Base-by-base conservation (phyloP, 768 basidiomycete genomes). In the Russula brevipes region DNA sequence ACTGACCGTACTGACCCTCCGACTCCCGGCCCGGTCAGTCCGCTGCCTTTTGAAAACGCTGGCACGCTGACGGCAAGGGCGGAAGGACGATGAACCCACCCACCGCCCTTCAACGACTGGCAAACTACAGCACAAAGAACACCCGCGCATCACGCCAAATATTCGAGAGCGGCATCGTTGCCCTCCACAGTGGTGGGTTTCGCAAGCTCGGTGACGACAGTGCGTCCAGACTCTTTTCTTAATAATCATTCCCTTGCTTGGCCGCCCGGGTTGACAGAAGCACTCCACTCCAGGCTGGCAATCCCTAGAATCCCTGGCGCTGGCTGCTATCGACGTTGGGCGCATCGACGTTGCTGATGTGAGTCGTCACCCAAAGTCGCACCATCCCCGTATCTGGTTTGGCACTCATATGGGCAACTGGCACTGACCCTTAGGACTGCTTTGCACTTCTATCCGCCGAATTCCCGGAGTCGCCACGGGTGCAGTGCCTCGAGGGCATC, bases 401-500 rank as follows among this genome's bases (percentile, higher is more conserved):
- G 17, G 45, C 5, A 35, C 54, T 47, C 5, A 53, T 38, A 16
- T 7, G 9, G 35, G 41, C 51, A 14, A 46, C 24, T 51, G 17
- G 9, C 30, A 2, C 24, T 24, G 24, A 24, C 24, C 24, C 24
- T 1, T 53, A 91, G 89, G 76, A 79, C 71, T 88, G 87, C 70
- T 77, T 91, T 47, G 74, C 79, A 57, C 80, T 80, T 62, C 80
- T 95, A 19, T 70, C 75, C 17, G 75, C 80, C 56, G 85, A 84
- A 73, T 95, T 95, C 70, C 86, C 88, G 0, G 83, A 76, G 35
- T 94, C 93, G 1, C 88, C 89, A 19, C 84, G 94, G 24, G 87
- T 92, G 2, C 84, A 89, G 42, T 81, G 86, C 24, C 81, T 97
- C 24, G 79, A 82, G 31, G 94, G 94, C 1, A 85, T 93, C 63